Evolutionary conservation across 305 asterid species (phyloP).

Genomic region (Solanum chacoense): DNA sequence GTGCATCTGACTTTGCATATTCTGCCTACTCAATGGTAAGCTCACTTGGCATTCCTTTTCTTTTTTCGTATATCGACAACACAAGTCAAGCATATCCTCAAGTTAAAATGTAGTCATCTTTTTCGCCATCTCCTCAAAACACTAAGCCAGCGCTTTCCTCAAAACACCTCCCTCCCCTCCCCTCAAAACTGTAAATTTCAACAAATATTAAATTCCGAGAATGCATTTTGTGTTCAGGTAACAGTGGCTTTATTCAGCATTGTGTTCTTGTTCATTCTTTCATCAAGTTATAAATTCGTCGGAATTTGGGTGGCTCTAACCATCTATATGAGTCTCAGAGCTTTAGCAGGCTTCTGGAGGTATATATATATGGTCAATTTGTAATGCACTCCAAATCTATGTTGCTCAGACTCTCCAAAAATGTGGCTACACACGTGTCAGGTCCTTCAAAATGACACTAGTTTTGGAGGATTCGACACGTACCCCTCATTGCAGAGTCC

Average conservation of each 20-base stretch:
- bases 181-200: not conserved
- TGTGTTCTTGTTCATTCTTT: conserved; percentile 36
- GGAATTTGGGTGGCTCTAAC: conserved; percentile 69
- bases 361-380: not conserved
- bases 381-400: not conserved
- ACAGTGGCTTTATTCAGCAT: conserved; percentile 59
- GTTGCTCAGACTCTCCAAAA: not conserved
- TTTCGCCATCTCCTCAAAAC: not conserved
- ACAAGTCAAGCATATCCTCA: not conserved
- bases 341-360: conserved; percentile 78
- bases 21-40: conserved; percentile 83
- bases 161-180: not conserved
- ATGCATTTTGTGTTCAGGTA: conserved; percentile 29
- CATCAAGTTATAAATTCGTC: conserved; percentile 34
- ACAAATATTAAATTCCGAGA: not conserved
- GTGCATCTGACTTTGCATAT: conserved; percentile 83
- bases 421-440: not conserved
- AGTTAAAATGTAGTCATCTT: not conserved
- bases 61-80: not conserved
- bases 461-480: not conserved
- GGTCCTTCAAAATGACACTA: not conserved
- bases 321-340: conserved; percentile 59
- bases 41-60: not conserved
- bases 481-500: not conserved
- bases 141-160: not conserved